Evolutionary conservation across 2,329 filamentous ascomycete genomes (phyloP).

Genomic region (Berkeleyomyces basicola): DNA sequence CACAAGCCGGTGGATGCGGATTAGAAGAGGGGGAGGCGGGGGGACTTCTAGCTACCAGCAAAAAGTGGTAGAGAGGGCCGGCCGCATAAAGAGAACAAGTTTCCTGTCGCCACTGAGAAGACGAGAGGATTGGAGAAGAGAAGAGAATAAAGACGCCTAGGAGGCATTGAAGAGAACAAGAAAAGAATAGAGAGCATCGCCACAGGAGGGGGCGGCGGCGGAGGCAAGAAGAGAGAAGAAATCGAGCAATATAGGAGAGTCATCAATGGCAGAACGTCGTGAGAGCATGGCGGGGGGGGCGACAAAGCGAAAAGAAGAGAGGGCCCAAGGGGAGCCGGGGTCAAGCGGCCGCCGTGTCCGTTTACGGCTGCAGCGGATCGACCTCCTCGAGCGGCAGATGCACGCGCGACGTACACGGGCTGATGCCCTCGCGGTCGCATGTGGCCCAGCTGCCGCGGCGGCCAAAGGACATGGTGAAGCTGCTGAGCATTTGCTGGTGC

Average conservation of each 20-base stretch:
- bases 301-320: neutral
- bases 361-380: neutral
- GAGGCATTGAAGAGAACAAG: neutral
- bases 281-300: neutral
- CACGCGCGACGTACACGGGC: slow-evolving; percentile 11
- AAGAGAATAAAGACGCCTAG: neutral
- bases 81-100: neutral
- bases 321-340: neutral
- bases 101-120: neutral
- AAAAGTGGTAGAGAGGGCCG: neutral
- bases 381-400: neutral
- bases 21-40: neutral
- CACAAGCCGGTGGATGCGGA: neutral
- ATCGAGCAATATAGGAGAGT: neutral
- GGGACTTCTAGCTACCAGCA: neutral
- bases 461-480: slow-evolving; percentile 32
- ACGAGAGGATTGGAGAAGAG: neutral
- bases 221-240: neutral
- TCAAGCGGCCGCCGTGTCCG: neutral
- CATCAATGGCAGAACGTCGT: neutral
- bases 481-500: slow-evolving; percentile 30
- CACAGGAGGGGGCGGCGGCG: no score
- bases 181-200: neutral
- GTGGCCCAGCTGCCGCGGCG: slow-evolving; percentile 17
- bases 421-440: slow-evolving; percentile 9